Base-by-base conservation (phyloP, 2,329 filamentous ascomycete species). In the Paraphaeosphaeria sporulosa region DNA sequence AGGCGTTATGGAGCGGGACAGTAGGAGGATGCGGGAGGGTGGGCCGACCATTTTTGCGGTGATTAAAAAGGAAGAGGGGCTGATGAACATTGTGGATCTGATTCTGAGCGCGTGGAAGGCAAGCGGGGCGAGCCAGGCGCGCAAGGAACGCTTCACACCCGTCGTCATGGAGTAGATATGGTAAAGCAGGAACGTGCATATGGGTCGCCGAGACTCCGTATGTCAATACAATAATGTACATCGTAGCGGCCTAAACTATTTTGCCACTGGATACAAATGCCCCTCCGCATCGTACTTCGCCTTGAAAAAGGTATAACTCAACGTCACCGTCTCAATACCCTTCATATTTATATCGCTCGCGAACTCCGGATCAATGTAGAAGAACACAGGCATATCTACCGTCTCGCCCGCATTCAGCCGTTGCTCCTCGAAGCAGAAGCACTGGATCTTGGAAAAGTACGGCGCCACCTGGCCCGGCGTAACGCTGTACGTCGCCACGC, bases 381-480 rank as follows among this genome's bases (percentile, higher is more conserved):
- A 99, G 80, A 99, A 99, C 0, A 99, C 96, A 0, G 95, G 96
- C 96, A 99, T 99, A 78, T 99, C 95, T 56, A 99, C 95, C 47
- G 93, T 95, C 84, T 99, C 96, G 47, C 94, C 94, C 6, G 94
- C 94, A 75, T 95, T 94, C 66, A 99, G 80, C 63, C 96, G 86
- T 84, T 99, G 95, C 77, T 86, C 94, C 82, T 99, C 95, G 72
- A 99, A 99, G 79, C 95, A 99, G 80, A 99, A 99, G 76, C 95
- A 99, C 80, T 99, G 95, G 48, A 99, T 99, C 86, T 99, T 99
- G 86, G 92, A 96, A 76, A 99, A 99, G 78, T 99, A 99, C 1
- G 93, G 94, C 46, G 95, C 94, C 47, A 96, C 94, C 80, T 99
- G 95, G 3, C 88, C 95, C 0, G 95, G 95, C 2, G 94, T 97